These are phyloP conservation scores for Melaleuca alternifolia DNA, from an alignment of 345 rosid genomes.

Conservation along the genomic window DNA sequence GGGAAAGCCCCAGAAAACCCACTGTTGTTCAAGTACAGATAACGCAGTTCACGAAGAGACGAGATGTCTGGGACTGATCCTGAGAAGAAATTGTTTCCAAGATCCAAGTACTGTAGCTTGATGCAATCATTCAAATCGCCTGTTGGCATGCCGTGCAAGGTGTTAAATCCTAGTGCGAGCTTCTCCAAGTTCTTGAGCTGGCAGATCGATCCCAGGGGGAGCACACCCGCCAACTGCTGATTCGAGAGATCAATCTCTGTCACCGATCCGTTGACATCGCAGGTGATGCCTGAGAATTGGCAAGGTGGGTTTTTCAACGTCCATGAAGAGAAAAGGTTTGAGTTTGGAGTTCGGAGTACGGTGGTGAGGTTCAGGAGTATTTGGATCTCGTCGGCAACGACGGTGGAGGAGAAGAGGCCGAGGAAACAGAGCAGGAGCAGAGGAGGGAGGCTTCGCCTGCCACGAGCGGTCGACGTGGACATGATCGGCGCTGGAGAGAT, in stretches of 20 bases:
- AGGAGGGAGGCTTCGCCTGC: neutral
- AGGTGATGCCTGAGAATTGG: constrained; percentile 54
- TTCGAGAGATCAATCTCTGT: constrained; percentile 59
- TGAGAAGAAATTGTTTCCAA: constrained; percentile 57
- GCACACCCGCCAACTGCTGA: constrained; percentile 24
- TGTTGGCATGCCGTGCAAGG: constrained; percentile 27
- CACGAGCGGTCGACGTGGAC: neutral
- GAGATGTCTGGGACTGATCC: constrained; percentile 61
- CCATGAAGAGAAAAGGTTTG: constrained; percentile 46
- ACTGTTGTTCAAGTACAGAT: constrained; percentile 44
- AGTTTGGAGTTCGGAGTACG: constrained; percentile 15
- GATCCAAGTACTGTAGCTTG: constrained; percentile 50
- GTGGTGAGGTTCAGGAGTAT: constrained; percentile 36
- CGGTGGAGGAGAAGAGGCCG: constrained; percentile 1
- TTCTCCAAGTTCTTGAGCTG: constrained; percentile 41
- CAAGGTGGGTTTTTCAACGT: constrained; percentile 15
- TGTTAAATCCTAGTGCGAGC: constrained; percentile 66
- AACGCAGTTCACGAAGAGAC: constrained; percentile 32
- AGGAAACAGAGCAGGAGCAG: constrained; percentile 16
- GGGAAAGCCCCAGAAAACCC: constrained; percentile 65
- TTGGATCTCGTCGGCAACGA: constrained; percentile 48
- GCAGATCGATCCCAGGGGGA: constrained; percentile 49
- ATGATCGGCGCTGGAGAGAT: neutral
- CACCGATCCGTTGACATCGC: constrained; percentile 32
- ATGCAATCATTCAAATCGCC: constrained; percentile 36